Evolutionary conservation across 495 filamentous ascomycete genomes (phyloP), one percentile per base, ranked within the genome.

Genomic region (Articulospora tetracladia): DNA sequence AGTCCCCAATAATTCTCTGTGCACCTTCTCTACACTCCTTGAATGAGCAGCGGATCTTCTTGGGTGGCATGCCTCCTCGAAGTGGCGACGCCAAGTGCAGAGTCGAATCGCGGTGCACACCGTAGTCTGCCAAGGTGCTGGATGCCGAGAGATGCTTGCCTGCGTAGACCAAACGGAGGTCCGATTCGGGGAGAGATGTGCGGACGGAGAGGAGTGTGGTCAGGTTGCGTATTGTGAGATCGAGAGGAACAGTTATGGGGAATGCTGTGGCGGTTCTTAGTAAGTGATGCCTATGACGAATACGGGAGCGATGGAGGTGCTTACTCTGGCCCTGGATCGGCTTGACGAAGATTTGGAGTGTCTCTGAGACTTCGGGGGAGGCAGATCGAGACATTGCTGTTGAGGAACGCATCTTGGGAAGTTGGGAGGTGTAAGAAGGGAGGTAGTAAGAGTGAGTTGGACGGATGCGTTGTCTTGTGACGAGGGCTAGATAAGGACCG

Each of bases 1-100:
- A 98, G 75, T 98, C 94, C 11, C 95, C 95, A 46, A 96, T 89
- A 69, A 98, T 97, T 57, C 89, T 84, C 72, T 95, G 91, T 23
- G 92, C 92, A 30, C 82, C 81, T 61, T 87, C 83, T 71, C 82
- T 91, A 84, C 94, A 98, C 61, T 90, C 86, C 76, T 91, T 92
- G 80, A 87, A 91, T 61, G 83, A 86, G 81, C 94, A 98, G 59
- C 86, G 83, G 63, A 88, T 85, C 83, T 92, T 96, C 76, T 88
- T 90, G 61, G 86, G 81, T 62, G 89, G 73, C 76, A 80, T 84
- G 12, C 78, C 78, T 58, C 78, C 78, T 15, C 72, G 74, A n/a
- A 81, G 52, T 0, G 77, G 75, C 1, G 74, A 62, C 6, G 78
- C 74, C 44, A 81, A 67, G 68, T 76, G 74, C 7, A 82, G 58